These are phyloP conservation scores for Halenospora varia DNA, from an alignment of 495 filamentous ascomycete genomes.

Conservation along the genomic window DNA sequence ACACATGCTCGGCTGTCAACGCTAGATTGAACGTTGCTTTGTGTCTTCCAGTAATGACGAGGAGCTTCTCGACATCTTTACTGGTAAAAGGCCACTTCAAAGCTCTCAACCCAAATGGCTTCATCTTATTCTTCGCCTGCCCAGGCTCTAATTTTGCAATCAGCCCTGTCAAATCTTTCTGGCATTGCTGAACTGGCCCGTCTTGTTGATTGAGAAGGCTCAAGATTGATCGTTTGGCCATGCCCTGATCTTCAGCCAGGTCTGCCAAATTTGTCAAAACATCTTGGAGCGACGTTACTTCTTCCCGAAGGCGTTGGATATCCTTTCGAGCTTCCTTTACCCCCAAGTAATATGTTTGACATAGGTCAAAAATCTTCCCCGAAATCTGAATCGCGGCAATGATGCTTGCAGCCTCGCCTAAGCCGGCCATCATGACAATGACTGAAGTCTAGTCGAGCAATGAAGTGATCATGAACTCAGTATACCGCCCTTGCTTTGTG, in stretches of 20 bases:
- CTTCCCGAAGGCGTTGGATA: conserved; percentile 6
- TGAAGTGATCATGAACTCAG: no score
- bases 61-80: conserved; percentile 9
- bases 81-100: conserved; percentile 16
- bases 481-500: no score
- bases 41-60: conserved; percentile 5
- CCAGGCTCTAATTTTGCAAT: conserved; percentile 1
- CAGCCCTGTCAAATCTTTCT: conserved; percentile 5
- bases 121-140: conserved; percentile 1
- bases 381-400: conserved; percentile 36
- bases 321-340: conserved; percentile 12
- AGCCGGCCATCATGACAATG: conserved; percentile 19
- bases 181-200: conserved; percentile 13
- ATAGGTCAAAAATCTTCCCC: conserved; percentile 9
- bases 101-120: conserved; percentile 2
- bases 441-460: background rate
- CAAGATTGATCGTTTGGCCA: background rate
- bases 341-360: conserved; percentile 3
- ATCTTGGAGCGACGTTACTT: conserved; percentile 12
- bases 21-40: conserved; percentile 6
- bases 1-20: conserved; percentile 6
- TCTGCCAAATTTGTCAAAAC: conserved; percentile 8
- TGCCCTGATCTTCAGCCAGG: background rate
- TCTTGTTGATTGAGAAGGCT: conserved; percentile 1
- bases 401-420: conserved; percentile 32